Base-by-base conservation (phyloP, 768 basidiomycete genomes). In the Sarcodon aspratus region DNA sequence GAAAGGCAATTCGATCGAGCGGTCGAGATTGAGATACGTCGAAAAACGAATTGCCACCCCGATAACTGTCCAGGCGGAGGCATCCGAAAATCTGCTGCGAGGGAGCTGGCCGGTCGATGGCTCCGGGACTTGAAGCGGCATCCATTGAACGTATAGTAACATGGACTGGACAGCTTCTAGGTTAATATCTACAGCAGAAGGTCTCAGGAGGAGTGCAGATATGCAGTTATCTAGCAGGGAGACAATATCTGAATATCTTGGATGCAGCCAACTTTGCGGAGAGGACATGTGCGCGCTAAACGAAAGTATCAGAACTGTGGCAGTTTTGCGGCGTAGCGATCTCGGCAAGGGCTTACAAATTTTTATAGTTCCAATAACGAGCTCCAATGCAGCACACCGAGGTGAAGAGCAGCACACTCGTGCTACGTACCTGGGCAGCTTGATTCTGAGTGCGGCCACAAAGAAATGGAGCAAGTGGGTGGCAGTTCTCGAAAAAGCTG, bases 151-250 rank as follows among this genome's bases (percentile, higher is more conserved):
- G n/a, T 50, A 50, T 9, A 50, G 31, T 15, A 50, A 35, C 18
- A 50, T 47, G 31, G 49, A 36, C n/a, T 50, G 49, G 13, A 50
- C 49, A 9, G 49, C 45, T 50, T 50, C 49, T 33, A 50, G 45
- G 49, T 27, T 48, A 11, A 50, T 50, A 32, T 48, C 45, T 47
- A 45, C n/a, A 6, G 49, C 15, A 46, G 44, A 27, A 32, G 49
- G 49, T 10, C 49, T 17, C 11, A 50, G 45, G 17, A 50, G 48
- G n/a, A 48, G 45, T 15, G 49, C 34, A 13, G 33, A 15, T 43
- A 50, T 48, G 44, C 46, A 50, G 34, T 50, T 43, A 13, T 50
- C 49, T 7, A 50, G 45, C 17, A 50, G 27, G 17, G 13, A n/a
- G 32, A 50, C 45, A 17, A 50, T 18, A 3, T 50, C 49, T 15